Evolutionary conservation across 192 early-diverging fungal species (phyloP), one percentile per base, ranked within the genome.

Genomic region (Umbelopsis ramanniana): DNA sequence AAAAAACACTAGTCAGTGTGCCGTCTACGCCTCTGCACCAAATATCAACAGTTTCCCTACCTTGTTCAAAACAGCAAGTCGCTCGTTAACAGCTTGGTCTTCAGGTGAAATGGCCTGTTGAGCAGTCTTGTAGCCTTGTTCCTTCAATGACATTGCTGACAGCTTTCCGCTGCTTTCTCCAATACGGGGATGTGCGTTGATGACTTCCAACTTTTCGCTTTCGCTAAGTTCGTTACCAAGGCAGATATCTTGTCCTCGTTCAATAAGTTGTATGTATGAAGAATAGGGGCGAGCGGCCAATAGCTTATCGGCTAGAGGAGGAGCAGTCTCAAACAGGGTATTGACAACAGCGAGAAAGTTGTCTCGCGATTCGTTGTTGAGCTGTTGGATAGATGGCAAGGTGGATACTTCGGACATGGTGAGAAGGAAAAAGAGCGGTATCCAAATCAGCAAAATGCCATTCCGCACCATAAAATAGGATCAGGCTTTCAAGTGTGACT

Each of bases 101-200:
- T 81, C 72, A 17, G 72, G 67, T 9, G 83, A 79, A 1, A 73
- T 76, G 15, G 86, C 67, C 8, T 74, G 70, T 19, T 79, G 35
- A 21, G 57, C 55, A 14, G 47, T 72, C 17, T 85, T 81, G 66
- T 89, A 89, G 0, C 87, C 85, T 78, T 94, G 93, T 71, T 94
- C 93, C 52, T 86, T 86, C 50, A 88, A 75, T 15, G 91, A 93
- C 69, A 92, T 73, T 14, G 88, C 88, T 7, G 93, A 94, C 38
- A 94, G 84, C 38, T 88, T 89, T 21, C 74, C 79, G 33, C 88
- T 87, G 67, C 79, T 85, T 47, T 89, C 92, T 69, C 95, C 95
- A 72, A 97, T 94, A 23, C 93, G 87, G 24, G 95, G 93, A 74
- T 97, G 95, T 3, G 94, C 94, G 77, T 95, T 95, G 73, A 97